Evolutionary conservation across 805 yeast species (phyloP), one percentile per base, ranked within the genome.

Genomic region (Naumovozyma castellii): DNA sequence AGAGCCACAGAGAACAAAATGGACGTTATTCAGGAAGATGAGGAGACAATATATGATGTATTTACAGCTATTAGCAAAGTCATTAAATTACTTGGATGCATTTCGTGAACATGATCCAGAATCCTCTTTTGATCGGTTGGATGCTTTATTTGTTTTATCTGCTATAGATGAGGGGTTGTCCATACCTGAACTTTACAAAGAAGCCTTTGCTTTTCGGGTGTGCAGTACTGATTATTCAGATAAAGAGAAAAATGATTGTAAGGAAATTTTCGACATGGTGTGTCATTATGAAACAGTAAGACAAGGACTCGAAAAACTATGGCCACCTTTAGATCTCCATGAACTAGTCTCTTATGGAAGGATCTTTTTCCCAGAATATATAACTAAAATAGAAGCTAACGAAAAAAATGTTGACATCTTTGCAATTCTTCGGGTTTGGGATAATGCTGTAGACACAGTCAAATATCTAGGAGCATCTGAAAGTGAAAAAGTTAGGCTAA

Each of bases 401-500:
- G 10, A 22, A 22, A 22, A 22, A 22, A 22, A 10, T 22, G 10
- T 22, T 22, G 10, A 22, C 10, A 6, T 22, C 10, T 22, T 22
- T 22, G 27, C 6, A 6, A 6, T 6, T 10, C 6, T 10, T 22
- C 27, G 10, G 10, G 27, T 22, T 34, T 34, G 36, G 36, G 36
- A 34, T 18, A 34, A 13, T 8, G 18, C 10, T 6, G 36, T 19
- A 6, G 15, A 18, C 15, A 17, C 14, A 14, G 36, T 27, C 17
- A 19, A 9, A 3, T 4, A 5, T 5, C 15, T 34, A 13, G 36
- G 25, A 15, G 14, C 36, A 12, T 34, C 15, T 19, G 25, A 22
- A 19, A 27, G 36, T 19, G 36, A 34, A 10, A 16, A 34, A 34
- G 17, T 18, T 34, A 34, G 36, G 17, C 20, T 34, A 2, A n/a